Percentiles rank a stretch among this genome's conserved stretches.
Evolutionary conservation across 345 rosid species (phyloP).

Genomic region (Reutealis trisperma): DNA sequence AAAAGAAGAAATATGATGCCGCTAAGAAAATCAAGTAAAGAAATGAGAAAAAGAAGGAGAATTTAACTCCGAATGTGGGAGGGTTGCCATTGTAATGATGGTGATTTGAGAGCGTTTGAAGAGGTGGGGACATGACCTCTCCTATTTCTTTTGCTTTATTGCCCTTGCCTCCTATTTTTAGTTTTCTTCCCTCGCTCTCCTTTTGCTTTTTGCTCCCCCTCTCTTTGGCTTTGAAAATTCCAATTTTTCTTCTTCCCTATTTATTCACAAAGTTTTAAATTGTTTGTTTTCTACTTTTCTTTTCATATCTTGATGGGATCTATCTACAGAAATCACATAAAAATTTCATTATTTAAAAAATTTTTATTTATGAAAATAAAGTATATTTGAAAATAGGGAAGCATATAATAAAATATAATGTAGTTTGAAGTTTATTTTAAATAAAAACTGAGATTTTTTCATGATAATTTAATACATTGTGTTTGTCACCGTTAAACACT

Average conservation of each 20-base stretch:
- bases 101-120: slow-evolving; percentile 15
- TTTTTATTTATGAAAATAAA: background rate
- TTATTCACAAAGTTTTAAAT: background rate
- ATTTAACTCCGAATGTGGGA: background rate
- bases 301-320: background rate
- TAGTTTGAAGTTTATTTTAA: no score
- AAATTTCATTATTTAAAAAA: no score
- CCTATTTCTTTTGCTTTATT: slow-evolving; percentile 16
- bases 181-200: background rate
- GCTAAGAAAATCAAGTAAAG: background rate
- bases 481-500: no score
- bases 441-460: no score
- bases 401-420: no score
- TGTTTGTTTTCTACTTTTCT: background rate
- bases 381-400: no score
- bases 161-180: background rate
- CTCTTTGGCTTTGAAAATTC: slow-evolving; percentile 17
- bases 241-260: background rate
- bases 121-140: slow-evolving; percentile 12
- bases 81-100: slow-evolving; percentile 21
- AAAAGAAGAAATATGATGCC: background rate
- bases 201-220: slow-evolving; percentile 15
- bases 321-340: no score
- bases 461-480: no score
- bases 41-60: slow-evolving; percentile 1